These are phyloP conservation scores for Rhodotorula kratochvilovae DNA, from an alignment of 768 basidiomycete species.

Conservation along the genomic window DNA sequence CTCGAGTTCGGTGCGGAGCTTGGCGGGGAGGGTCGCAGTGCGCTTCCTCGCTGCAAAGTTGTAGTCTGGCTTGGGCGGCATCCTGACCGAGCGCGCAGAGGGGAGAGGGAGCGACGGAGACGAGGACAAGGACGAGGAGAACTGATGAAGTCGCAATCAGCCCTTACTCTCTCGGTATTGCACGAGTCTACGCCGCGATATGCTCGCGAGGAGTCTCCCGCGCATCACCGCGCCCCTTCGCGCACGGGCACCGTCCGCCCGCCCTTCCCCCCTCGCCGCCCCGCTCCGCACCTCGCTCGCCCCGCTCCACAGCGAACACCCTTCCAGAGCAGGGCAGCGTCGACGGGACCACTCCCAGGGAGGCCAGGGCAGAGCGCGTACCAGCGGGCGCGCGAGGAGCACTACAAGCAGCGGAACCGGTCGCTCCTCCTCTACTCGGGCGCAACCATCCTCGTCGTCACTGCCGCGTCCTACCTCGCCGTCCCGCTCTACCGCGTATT, in stretches of 20 bases:
- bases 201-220: too few relatives aligned
- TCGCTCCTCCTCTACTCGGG: slow-evolving; percentile 77
- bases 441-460: slow-evolving; percentile 69
- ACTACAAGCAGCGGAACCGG: slow-evolving; percentile 53
- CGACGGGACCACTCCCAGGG: too few relatives aligned
- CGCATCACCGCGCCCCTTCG: too few relatives aligned
- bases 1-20: slow-evolving; percentile 31
- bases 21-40: slow-evolving; percentile 31
- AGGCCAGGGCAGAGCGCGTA: too few relatives aligned
- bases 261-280: too few relatives aligned
- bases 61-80: slow-evolving; percentile 4
- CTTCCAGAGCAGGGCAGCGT: too few relatives aligned
- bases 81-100: background rate
- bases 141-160: too few relatives aligned
- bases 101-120: background rate
- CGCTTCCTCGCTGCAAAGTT: slow-evolving; percentile 27
- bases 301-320: background rate
- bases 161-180: too few relatives aligned
- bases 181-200: too few relatives aligned
- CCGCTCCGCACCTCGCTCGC: too few relatives aligned
- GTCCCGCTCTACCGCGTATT: slow-evolving; percentile 97
- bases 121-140: background rate
- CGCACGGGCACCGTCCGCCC: too few relatives aligned
- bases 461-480: slow-evolving; percentile 90
- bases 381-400: slow-evolving; percentile 2